Conservation (phyloP, 2,329 filamentous ascomycete species). For the Cephalotrichum gorgonifer region DNA sequence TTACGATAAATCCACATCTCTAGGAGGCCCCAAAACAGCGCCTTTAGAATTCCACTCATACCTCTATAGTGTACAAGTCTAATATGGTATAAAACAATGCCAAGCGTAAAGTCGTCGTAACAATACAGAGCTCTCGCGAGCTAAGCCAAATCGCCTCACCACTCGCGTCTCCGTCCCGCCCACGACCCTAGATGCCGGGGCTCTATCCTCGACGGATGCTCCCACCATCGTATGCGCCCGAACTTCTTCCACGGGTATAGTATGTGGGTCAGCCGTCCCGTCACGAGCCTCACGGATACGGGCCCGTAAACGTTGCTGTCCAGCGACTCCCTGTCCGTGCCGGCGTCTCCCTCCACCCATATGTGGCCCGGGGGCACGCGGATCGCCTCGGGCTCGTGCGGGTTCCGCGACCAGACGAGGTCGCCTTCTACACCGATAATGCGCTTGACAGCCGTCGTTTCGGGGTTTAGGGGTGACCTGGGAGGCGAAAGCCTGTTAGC, state of each 20-base stretch:
- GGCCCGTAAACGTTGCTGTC: constrained; percentile 92
- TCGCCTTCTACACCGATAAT: constrained; percentile 77
- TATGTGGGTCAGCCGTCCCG: constrained; percentile 63
- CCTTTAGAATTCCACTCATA: no score
- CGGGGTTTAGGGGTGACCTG: constrained; percentile 62
- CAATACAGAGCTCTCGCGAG: neutral
- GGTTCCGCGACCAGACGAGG: constrained; percentile 53
- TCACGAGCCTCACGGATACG: constrained; percentile 63
- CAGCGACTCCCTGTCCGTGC: constrained; percentile 17
- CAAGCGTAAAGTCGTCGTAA: no score
- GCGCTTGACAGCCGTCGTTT: constrained; percentile 66
- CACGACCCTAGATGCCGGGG: neutral
- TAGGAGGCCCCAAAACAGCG: no score
- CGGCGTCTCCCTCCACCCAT: constrained; percentile 85
- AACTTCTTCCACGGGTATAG: constrained; percentile 57
- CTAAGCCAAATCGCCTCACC: neutral
- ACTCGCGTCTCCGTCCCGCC: neutral
- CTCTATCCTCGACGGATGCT: constrained; percentile 25
- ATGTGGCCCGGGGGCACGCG: constrained; percentile 74
- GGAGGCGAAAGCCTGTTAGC: neutral
- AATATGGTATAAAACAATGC: no score
- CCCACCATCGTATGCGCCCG: constrained; percentile 47
- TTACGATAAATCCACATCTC: no score
- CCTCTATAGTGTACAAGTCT: no score
- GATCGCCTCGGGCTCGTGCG: constrained; percentile 45